A percentile compares a stretch with the other conserved stretches of the same genome.
Evolutionary conservation across 129 eudicot genomes (phyloP).

Genomic region (Flaveria trinervia): DNA sequence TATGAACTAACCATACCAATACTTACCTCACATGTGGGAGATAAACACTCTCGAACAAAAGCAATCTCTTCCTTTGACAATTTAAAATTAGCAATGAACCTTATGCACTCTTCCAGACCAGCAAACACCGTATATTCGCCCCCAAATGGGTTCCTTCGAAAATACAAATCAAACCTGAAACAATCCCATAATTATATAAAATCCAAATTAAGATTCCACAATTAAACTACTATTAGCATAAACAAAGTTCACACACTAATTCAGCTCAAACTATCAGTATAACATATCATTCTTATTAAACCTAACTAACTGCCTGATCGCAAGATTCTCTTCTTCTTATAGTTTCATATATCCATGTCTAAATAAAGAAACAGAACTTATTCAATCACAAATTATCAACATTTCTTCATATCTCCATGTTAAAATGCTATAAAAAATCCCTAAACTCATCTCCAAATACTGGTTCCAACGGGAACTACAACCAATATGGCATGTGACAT

Average conservation of each 20-base stretch:
- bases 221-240: not conserved
- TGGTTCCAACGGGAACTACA: not conserved
- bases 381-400: too few relatives aligned
- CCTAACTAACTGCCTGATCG: not conserved
- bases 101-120: slow-evolving; percentile 93
- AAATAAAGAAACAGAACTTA: too few relatives aligned
- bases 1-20: not conserved
- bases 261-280: not conserved
- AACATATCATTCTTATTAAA: not conserved
- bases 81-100: slow-evolving; percentile 82
- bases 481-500: not conserved
- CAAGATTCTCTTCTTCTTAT: too few relatives aligned
- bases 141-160: slow-evolving; percentile 88
- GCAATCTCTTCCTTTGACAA: slow-evolving; percentile 73
- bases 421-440: not conserved
- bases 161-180: slow-evolving; percentile 93
- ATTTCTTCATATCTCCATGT: too few relatives aligned
- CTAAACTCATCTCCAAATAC: not conserved
- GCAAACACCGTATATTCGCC: slow-evolving; percentile 97
- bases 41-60: slow-evolving; percentile 61
- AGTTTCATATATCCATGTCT: too few relatives aligned
- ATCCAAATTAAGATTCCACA: slow-evolving; percentile 16
- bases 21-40: slow-evolving; percentile 85
- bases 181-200: not conserved
- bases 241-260: not conserved